These are phyloP conservation scores for Pelargonium australe DNA, from an alignment of 441 rosid species.

Conservation along the genomic window DNA sequence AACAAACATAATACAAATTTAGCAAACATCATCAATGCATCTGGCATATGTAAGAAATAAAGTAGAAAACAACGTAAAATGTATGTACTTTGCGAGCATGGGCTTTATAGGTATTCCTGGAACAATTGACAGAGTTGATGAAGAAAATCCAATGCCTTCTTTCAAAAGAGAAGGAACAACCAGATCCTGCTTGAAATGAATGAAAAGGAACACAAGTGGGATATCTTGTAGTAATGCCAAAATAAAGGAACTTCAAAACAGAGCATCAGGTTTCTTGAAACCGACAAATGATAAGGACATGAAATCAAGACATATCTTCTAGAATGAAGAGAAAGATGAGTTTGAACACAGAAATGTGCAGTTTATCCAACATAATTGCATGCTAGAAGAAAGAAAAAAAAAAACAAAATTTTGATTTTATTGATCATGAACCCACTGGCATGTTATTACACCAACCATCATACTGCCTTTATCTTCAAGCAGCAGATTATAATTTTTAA, in stretches of 20 bases:
- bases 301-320: no score
- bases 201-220: background rate
- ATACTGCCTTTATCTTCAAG: no score
- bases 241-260: background rate
- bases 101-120: slow-evolving; percentile 86
- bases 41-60: slow-evolving; percentile 13
- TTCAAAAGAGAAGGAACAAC: slow-evolving; percentile 63
- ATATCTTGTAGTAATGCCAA: background rate
- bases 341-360: no score
- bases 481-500: no score
- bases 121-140: slow-evolving; percentile 65
- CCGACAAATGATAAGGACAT: no score
- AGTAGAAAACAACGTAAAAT: slow-evolving; percentile 5
- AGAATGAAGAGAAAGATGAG: no score
- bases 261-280: no score
- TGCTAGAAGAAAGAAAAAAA: no score
- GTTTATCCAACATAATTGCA: no score
- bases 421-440: no score
- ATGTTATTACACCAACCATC: no score
- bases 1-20: slow-evolving; percentile 13
- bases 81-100: slow-evolving; percentile 80
- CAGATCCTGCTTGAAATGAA: slow-evolving; percentile 49
- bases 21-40: slow-evolving; percentile 17
- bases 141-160: slow-evolving; percentile 58
- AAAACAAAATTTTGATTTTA: no score